These are phyloP conservation scores for Achaetomium macrosporum DNA, from an alignment of 2,329 filamentous ascomycete genomes.

Conservation along the genomic window DNA sequence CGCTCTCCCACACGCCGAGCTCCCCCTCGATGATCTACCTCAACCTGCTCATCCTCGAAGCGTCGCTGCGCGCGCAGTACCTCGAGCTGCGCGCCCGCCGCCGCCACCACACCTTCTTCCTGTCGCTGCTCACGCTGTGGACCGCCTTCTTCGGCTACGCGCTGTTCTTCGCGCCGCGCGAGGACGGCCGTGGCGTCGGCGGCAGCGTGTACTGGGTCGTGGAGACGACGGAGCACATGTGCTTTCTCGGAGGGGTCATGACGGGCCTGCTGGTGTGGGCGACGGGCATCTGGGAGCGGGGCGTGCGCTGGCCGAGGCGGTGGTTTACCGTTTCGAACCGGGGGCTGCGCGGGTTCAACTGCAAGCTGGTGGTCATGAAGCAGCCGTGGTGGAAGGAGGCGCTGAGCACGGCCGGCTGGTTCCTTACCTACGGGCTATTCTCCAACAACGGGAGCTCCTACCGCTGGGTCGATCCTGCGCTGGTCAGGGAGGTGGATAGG, in stretches of 20 bases:
- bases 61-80: constrained; percentile 87
- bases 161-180: constrained; percentile 89
- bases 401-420: constrained; percentile 65
- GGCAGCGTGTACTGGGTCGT: constrained; percentile 96
- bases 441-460: constrained; percentile 66
- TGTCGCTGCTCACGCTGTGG: constrained; percentile 75
- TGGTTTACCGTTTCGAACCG: constrained; percentile 89
- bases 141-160: constrained; percentile 80
- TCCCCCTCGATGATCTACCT: constrained; percentile 95
- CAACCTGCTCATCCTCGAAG: constrained; percentile 94
- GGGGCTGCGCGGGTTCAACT: constrained; percentile 86
- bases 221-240: constrained; percentile 83
- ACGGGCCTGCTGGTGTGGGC: constrained; percentile 86
- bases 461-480: constrained; percentile 64
- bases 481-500: constrained; percentile 55
- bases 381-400: constrained; percentile 76
- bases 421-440: constrained; percentile 69
- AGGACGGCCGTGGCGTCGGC: constrained; percentile 85
- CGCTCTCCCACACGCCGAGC: constrained; percentile 75
- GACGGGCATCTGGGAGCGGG: constrained; percentile 93
- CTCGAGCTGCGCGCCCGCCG: constrained; percentile 81
- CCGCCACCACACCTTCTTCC: constrained; percentile 88
- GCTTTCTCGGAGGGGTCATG: constrained; percentile 83
- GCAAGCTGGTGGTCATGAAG: constrained; percentile 86
- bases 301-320: constrained; percentile 85